Base-by-base conservation (phyloP, 345 rosid genomes). In the Corymbia maculata region DNA sequence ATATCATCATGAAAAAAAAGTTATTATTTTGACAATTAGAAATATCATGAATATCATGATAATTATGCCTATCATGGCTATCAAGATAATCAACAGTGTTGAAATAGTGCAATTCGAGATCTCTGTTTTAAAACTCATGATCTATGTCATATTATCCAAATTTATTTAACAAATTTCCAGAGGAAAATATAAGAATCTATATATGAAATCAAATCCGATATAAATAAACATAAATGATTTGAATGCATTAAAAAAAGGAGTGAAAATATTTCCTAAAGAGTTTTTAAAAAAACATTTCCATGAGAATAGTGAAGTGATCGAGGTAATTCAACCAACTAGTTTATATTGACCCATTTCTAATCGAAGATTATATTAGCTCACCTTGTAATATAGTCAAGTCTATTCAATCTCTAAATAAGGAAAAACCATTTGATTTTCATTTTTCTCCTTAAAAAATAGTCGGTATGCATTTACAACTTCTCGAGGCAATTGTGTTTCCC, bases 121-220 rank as follows among this genome's bases (percentile, higher is more conserved):
- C 14, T 11, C 30, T 59, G 4, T 6, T 26, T 6, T 59, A 24
- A 59, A 26, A 59, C 3, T 59, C 66, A 26, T 26, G 30, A 0
- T 59, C 4, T 24, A 2, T 0, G 30, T 59, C 66, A 59, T 24
- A 26, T 26, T 24, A 59, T 26, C 66, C 0, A 0, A 24, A 24
- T 59, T 59, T 13, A 59, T 59, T 59, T 11, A 59, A 59, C 30
- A 26, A 59, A 59, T 59, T 59, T 59, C 7, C 24, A 13, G 10
- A 11, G 15, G 30, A 9, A 59, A 59, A 26, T 59, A 59, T 24
- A 59, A 59, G 66, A 59, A 59, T 59, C 30, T 59, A 59, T 24
- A 0, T 0, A 59, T 0, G 0, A 59, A 59, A 59, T 3, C 66
- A 59, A 4, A 2, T 26, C 0, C 10, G 14, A 59, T 59, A 59